phyloP scores from a whole-genome alignment of 768 basidiomycete species.

The Termitomyces sp. region DNA sequence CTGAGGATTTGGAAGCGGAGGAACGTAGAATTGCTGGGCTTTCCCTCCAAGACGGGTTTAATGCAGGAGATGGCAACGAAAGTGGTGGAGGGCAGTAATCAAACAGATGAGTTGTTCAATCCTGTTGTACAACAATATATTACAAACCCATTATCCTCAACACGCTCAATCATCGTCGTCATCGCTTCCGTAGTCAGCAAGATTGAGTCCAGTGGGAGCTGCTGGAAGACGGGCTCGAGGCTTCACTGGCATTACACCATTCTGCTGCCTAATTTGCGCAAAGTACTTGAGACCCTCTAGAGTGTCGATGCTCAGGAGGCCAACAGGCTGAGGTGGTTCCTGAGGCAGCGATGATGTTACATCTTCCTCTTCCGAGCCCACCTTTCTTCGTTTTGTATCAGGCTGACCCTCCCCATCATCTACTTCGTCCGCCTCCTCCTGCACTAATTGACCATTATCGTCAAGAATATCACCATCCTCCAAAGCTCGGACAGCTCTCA shows the following conservation, averaged over 20 bases:
- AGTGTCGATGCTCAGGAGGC: slow-evolving; percentile 79
- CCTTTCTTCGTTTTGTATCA: slow-evolving; percentile 31
- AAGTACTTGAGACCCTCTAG: slow-evolving; percentile 89
- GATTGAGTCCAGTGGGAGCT: slow-evolving; percentile 45
- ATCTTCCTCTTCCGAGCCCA: slow-evolving; percentile 18
- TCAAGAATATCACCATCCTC: slow-evolving; percentile 70
- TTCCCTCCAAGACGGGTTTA: slow-evolving; percentile 27
- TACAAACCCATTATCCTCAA: not conserved
- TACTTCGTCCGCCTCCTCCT: slow-evolving; percentile 19
- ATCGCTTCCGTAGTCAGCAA: slow-evolving; percentile 80
- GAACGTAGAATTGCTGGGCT: slow-evolving; percentile 46
- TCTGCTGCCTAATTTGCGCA: slow-evolving; percentile 76
- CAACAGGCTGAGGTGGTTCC: slow-evolving; percentile 35
- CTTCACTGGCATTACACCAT: slow-evolving; percentile 32
- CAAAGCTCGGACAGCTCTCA: slow-evolving; percentile 78
- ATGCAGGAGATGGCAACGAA: slow-evolving; percentile 24
- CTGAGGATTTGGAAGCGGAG: slow-evolving; percentile 51
- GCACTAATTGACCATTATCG: slow-evolving; percentile 31
- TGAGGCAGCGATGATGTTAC: slow-evolving; percentile 17
- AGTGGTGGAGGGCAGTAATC: slow-evolving; percentile 21
- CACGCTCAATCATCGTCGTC: slow-evolving; percentile 32
- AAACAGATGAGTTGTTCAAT: slow-evolving; percentile 1
- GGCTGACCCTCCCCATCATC: slow-evolving; percentile 31
- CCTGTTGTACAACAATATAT: slow-evolving; percentile 14
- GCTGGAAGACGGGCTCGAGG: slow-evolving; percentile 27